Conservation (phyloP, 176 grass and related monocot genomes). For the Eragrostis curvula region DNA sequence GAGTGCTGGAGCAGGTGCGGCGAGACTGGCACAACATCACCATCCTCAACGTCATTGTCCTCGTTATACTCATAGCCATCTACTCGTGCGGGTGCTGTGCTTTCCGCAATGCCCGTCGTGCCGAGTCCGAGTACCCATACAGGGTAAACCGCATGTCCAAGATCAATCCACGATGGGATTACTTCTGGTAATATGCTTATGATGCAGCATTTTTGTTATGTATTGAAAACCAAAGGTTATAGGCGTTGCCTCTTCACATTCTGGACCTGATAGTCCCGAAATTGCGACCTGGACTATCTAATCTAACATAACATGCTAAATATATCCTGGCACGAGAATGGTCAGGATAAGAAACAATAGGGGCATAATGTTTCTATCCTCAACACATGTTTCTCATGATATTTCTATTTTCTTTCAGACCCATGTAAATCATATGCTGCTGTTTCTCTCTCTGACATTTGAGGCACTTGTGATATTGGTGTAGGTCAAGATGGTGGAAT, state of each 20-base stretch:
- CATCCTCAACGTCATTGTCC: conserved; percentile 69
- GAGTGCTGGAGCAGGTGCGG: conserved; percentile 83
- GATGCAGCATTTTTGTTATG: background rate
- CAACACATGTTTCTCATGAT: background rate
- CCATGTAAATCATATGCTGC: background rate
- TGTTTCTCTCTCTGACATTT: background rate
- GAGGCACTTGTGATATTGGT: conserved; percentile 15
- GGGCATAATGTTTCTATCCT: background rate
- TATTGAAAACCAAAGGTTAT: background rate
- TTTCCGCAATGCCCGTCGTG: conserved; percentile 66
- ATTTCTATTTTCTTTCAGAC: no score
- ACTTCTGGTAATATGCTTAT: conserved; percentile 58
- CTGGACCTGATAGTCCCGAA: background rate
- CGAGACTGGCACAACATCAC: conserved; percentile 83
- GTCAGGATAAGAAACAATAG: background rate
- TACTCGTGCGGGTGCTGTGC: conserved; percentile 83
- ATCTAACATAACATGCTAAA: background rate
- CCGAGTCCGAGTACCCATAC: conserved; percentile 45
- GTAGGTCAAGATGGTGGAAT: conserved; percentile 85
- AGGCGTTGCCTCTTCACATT: background rate
- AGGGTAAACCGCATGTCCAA: conserved; percentile 68
- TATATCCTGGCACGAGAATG: background rate
- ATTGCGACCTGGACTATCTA: background rate
- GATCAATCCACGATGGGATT: conserved; percentile 65
- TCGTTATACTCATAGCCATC: conserved; percentile 70